Percentiles rank a stretch among this genome's conserved stretches.
These are phyloP conservation scores for Boletus vinaceobasis DNA, from an alignment of 768 basidiomycete species.

Conservation along the genomic window DNA sequence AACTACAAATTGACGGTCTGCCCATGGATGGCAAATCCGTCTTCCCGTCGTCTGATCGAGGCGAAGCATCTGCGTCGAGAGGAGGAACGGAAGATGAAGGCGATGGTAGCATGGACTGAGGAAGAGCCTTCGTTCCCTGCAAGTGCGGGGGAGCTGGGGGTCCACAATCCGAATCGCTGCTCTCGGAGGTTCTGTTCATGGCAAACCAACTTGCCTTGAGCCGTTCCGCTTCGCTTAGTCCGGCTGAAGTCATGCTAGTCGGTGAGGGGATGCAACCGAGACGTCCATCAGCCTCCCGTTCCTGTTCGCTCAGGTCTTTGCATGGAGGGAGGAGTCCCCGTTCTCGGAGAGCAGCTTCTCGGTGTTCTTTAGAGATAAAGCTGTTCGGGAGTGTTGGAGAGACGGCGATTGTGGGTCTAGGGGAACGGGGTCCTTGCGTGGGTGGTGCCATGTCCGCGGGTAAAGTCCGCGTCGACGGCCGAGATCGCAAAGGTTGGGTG, in stretches of 20 bases:
- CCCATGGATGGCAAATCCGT: slow-evolving; percentile 5
- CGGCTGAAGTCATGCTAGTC: slow-evolving; percentile 8
- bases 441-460: neutral
- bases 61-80: neutral
- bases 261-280: slow-evolving; percentile 36
- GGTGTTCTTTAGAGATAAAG: slow-evolving; percentile 19
- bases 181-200: slow-evolving; percentile 30
- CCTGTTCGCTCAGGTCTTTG: slow-evolving; percentile 35
- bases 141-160: neutral
- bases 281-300: slow-evolving; percentile 44
- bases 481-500: slow-evolving; percentile 2
- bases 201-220: slow-evolving; percentile 56
- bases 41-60: slow-evolving; percentile 12
- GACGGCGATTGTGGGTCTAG: neutral
- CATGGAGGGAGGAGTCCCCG: slow-evolving; percentile 53
- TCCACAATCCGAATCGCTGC: slow-evolving; percentile 22
- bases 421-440: slow-evolving; percentile 1
- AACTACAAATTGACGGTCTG: slow-evolving; percentile 25
- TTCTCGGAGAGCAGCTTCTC: slow-evolving; percentile 57
- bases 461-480: slow-evolving; percentile 13
- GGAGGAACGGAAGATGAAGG: slow-evolving; percentile 3
- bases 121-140: neutral
- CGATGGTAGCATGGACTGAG: neutral
- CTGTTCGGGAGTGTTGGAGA: slow-evolving; percentile 21
- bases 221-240: slow-evolving; percentile 45